phyloP scores from a whole-genome alignment of 2,329 filamentous ascomycete species.

The Penicillium hesseltinei region DNA sequence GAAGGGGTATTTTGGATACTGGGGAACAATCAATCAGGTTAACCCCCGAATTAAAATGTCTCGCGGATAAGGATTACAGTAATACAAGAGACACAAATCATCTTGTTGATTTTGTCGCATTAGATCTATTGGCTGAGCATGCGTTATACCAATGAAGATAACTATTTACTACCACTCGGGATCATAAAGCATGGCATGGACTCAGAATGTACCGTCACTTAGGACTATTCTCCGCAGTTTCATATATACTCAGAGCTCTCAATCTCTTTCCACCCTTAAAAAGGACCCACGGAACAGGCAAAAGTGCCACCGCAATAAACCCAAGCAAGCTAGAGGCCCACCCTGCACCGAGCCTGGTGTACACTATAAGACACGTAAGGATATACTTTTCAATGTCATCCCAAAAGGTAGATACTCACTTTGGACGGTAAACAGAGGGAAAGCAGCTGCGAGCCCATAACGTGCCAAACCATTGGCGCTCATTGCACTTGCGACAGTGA shows the following conservation, averaged over 20 bases:
- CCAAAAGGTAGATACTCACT: conserved; percentile 11
- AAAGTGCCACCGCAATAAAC: conserved; percentile 44
- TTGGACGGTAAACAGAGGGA: conserved; percentile 20
- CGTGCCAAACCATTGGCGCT: conserved; percentile 22
- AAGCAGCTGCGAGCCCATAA: conserved; percentile 18
- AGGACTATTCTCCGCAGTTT: neutral
- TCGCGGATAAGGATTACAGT: neutral
- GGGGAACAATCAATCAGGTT: neutral
- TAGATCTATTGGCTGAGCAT: neutral
- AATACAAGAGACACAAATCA: neutral
- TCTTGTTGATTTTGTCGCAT: rapidly evolving
- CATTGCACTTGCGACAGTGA: conserved; percentile 21
- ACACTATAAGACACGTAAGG: conserved; percentile 42
- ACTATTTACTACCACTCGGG: neutral
- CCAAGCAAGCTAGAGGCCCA: conserved; percentile 63
- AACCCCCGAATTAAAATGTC: neutral
- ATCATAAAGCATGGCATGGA: neutral
- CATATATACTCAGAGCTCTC: conserved; percentile 16
- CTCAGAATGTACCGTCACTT: neutral
- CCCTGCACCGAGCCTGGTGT: conserved; percentile 60
- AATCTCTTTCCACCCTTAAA: conserved; percentile 47
- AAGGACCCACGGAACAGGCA: conserved; percentile 45
- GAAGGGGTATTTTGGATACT: neutral
- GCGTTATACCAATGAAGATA: neutral
- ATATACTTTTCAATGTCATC: neutral